phyloP scores from a whole-genome alignment of 1,139 yeast species.

The Magnusiomyces tetraspermus region DNA sequence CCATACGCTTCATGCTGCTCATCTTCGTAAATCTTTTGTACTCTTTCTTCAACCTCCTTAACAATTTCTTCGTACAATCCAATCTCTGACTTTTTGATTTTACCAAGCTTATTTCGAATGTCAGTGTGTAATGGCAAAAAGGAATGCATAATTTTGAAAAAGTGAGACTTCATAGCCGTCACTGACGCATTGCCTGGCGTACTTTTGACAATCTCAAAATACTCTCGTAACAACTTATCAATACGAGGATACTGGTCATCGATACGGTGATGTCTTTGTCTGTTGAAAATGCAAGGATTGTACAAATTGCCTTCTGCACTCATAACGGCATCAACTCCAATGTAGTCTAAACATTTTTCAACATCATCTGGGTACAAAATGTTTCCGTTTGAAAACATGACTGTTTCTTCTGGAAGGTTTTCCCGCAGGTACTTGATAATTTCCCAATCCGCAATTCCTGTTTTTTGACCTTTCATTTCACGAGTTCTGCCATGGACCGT shows the following conservation, averaged over 20 bases:
- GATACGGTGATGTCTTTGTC: constrained; percentile 32
- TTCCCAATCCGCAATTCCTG: constrained; percentile 94
- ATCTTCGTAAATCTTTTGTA: constrained; percentile 43
- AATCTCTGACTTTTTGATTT: constrained; percentile 37
- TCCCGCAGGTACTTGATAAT: constrained; percentile 65
- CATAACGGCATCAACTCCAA: constrained; percentile 87
- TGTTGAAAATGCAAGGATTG: constrained; percentile 78
- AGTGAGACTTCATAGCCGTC: constrained; percentile 83
- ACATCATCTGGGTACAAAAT: constrained; percentile 77
- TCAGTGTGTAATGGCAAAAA: constrained; percentile 69
- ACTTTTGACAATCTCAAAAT: constrained; percentile 68
- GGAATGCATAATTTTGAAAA: constrained; percentile 75
- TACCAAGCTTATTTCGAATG: constrained; percentile 64
- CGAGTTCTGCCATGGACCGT: constrained; percentile 94
- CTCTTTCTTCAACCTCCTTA: constrained; percentile 53
- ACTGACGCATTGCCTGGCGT: constrained; percentile 66
- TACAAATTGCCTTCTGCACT: constrained; percentile 92
- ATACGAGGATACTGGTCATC: constrained; percentile 78
- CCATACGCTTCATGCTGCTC: constrained; percentile 40
- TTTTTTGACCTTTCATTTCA: constrained; percentile 93
- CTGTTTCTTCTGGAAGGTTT: constrained; percentile 71
- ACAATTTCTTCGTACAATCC: constrained; percentile 65
- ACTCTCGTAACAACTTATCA: constrained; percentile 73
- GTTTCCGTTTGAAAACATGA: constrained; percentile 90
- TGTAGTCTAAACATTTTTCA: constrained; percentile 50